phyloP scores from a whole-genome alignment of 1,139 yeast genomes.

The Geotrichum australiense region DNA sequence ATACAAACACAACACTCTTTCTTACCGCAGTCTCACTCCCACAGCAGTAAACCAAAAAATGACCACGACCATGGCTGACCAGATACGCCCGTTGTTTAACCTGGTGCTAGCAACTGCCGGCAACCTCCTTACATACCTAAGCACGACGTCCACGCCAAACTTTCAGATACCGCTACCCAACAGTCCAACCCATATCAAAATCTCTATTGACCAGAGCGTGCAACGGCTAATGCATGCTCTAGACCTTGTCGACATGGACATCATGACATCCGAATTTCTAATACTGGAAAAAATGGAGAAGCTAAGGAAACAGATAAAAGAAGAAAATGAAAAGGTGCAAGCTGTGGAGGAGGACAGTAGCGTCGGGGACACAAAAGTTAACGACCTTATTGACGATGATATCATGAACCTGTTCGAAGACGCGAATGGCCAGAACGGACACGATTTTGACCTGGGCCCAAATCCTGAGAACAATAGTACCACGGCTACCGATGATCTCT shows the following conservation, averaged over 20 bases:
- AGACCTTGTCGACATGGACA: conserved; percentile 14
- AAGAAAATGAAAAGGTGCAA: not conserved
- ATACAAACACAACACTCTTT: no score
- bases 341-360: not conserved
- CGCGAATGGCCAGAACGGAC: not conserved
- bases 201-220: conserved; percentile 12
- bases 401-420: conserved; percentile 1
- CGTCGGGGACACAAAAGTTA: not conserved
- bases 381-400: conserved; percentile 2
- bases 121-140: conserved; percentile 13
- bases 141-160: conserved; percentile 8
- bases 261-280: conserved; percentile 8
- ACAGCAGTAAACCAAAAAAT: no score
- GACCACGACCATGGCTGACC: conserved; percentile 3
- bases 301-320: not conserved
- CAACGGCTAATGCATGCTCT: conserved; percentile 10
- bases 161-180: conserved; percentile 13
- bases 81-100: not conserved
- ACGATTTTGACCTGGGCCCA: no score
- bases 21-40: no score
- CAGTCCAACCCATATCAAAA: conserved; percentile 13
- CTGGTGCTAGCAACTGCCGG: conserved; percentile 12
- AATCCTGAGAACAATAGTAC: no score
- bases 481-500: conserved; percentile 1
- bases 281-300: not conserved